Conservation (phyloP, 2,329 filamentous ascomycete species). For the Talaromyces pinophilus region DNA sequence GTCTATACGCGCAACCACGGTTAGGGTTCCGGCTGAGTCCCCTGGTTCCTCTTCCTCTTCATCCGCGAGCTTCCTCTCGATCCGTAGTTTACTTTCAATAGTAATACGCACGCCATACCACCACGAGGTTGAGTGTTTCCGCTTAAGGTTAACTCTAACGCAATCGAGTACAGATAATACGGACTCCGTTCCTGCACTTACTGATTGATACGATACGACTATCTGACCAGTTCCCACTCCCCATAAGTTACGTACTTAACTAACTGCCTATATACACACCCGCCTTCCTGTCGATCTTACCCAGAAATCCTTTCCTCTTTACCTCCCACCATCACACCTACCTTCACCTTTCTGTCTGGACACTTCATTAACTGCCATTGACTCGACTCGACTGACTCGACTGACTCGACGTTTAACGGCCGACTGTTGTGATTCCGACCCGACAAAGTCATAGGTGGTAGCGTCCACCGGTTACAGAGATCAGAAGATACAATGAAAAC, state of each 20-base stretch:
- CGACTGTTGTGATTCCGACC: neutral
- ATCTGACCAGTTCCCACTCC: neutral
- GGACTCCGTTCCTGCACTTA: neutral
- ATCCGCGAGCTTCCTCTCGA: conserved; percentile 1
- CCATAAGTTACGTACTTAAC: neutral
- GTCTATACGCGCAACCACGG: neutral
- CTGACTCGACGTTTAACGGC: conserved; percentile 4
- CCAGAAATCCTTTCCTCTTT: conserved; percentile 13
- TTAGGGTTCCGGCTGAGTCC: conserved; percentile 4
- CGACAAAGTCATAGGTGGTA: neutral
- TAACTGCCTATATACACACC: conserved; percentile 6
- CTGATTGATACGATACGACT: neutral
- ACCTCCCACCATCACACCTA: neutral
- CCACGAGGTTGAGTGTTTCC: conserved; percentile 5
- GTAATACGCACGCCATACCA: conserved; percentile 7
- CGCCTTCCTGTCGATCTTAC: conserved; percentile 22
- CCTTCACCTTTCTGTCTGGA: neutral
- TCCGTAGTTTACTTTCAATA: neutral
- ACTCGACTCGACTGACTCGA: neutral
- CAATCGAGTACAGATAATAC: conserved; percentile 12
- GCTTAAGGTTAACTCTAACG: neutral
- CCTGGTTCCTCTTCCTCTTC: neutral
- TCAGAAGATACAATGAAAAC: conserved; percentile 40
- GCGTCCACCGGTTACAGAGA: neutral
- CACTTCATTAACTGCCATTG: neutral